Evolutionary conservation across 2,329 filamentous ascomycete species (phyloP), one percentile per base, ranked within the genome.

Genomic region (Hypoxylon sp.): DNA sequence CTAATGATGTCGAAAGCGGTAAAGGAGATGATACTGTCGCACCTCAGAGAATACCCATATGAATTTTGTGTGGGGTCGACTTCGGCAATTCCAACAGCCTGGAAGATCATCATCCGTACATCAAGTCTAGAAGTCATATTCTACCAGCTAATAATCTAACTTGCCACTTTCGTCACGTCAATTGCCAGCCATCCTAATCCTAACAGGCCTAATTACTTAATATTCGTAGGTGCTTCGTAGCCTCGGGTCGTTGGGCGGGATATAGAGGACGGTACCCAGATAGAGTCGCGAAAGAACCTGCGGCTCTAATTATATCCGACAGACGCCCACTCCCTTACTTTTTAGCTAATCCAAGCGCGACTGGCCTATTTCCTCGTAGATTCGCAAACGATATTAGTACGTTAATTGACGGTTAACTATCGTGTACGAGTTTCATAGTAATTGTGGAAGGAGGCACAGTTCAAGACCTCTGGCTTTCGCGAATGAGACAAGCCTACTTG

Each of bases 41-140:
- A 74, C 70, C 68, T 65, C 69, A 54, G 70, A 74, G 65, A 76
- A 76, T 76, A 76, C 53, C 74, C 74, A 76, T 71, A 76, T 76
- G 72, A 75, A 71, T 53, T 56, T 66, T 68, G 60, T 68, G 72
- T 70, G 72, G 72, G 73, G 69, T 69, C 63, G 48, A 54, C n/a
- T 67, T 73, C 74, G 74, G 74, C 74, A 76, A 69, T 76, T 76
- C 70, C 54, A 66, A 61, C 57, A 53, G 13, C 6, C 62, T 72
- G 70, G 70, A 69, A 68, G 68, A 63, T 70, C 57, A 70, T 55
- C 68, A 68, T 70, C 70, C 70, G 68, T 48, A 65, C 32, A 42
- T 68, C 65, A 51, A 68, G 62, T 69, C 62, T 64, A 72, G 69
- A 42, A 62, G 58, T 58, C 24, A 10, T 56, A 44, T 55, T 42